Evolutionary conservation across 768 basidiomycete species (phyloP).

Genomic region (Galerina marginata): DNA sequence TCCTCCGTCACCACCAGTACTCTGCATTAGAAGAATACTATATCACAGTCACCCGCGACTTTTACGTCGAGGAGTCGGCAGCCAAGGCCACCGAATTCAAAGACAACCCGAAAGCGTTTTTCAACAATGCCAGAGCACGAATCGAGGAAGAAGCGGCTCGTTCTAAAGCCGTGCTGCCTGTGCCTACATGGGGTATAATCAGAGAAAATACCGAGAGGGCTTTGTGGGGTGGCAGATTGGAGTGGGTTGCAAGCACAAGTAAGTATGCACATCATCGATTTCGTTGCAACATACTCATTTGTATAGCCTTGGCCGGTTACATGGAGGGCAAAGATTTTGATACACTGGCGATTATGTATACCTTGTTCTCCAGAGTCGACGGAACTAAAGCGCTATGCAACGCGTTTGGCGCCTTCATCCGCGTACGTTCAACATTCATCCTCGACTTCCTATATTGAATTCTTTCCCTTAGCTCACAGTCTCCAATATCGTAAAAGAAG

Average conservation of each 20-base stretch:
- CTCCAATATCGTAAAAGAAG: constrained; percentile 67
- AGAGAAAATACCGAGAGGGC: constrained; percentile 59
- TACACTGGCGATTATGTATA: constrained; percentile 50
- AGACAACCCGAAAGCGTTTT: constrained; percentile 55
- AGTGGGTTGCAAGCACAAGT: constrained; percentile 43
- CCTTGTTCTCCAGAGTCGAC: constrained; percentile 62
- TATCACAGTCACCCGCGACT: constrained; percentile 52
- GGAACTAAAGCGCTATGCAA: constrained; percentile 56
- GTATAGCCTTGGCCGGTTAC: constrained; percentile 56
- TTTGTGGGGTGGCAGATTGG: constrained; percentile 47
- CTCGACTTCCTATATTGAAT: background rate
- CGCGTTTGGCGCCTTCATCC: constrained; percentile 67
- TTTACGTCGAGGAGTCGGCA: constrained; percentile 59
- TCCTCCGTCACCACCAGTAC: constrained; percentile 64
- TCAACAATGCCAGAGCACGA: constrained; percentile 50
- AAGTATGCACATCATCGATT: too few relatives aligned
- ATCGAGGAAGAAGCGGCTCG: constrained; percentile 65
- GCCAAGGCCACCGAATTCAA: constrained; percentile 40
- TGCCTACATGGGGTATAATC: constrained; percentile 54
- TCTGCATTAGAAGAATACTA: constrained; percentile 62
- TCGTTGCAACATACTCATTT: background rate
- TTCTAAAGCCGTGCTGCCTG: constrained; percentile 53
- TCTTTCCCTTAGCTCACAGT: constrained; percentile 53
- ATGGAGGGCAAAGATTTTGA: constrained; percentile 51
- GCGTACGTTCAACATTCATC: constrained; percentile 42